A percentile compares a stretch with the other conserved stretches of the same genome.
Evolutionary conservation across 2,329 filamentous ascomycete species (phyloP).

Genomic region (Endothia cerciana): DNA sequence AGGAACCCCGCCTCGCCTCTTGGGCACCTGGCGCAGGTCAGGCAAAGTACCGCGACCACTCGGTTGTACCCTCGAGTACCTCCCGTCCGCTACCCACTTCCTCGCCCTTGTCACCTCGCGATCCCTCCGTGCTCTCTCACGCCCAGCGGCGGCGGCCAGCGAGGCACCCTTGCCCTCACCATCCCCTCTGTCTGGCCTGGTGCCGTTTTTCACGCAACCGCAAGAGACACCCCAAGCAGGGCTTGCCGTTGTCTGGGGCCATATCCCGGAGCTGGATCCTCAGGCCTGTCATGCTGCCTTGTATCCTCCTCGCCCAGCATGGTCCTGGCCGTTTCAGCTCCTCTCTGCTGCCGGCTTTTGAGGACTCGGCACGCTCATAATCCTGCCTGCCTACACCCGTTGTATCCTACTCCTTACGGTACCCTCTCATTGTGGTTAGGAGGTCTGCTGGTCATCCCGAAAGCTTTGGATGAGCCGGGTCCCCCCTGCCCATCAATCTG

Average conservation of each 20-base stretch:
- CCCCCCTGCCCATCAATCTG: constrained; percentile 41
- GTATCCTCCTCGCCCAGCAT: constrained; percentile 44
- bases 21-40: constrained; percentile 20
- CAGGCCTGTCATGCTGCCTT: constrained; percentile 45
- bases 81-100: constrained; percentile 14
- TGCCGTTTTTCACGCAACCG: constrained; percentile 12
- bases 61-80: constrained; percentile 24
- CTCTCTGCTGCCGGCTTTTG: constrained; percentile 10
- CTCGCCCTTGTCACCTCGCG: constrained; percentile 20
- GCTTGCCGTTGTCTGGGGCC: constrained; percentile 32
- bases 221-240: constrained; percentile 30
- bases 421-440: constrained; percentile 16
- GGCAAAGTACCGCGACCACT: constrained; percentile 22
- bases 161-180: constrained; percentile 23
- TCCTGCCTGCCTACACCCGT: background rate
- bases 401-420: constrained; percentile 15
- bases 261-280: constrained; percentile 27
- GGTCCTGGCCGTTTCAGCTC: constrained; percentile 51
- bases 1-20: constrained; percentile 28
- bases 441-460: constrained; percentile 20
- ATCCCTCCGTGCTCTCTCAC: constrained; percentile 21
- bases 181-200: constrained; percentile 21
- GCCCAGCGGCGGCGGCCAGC: constrained; percentile 30
- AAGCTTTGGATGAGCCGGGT: constrained; percentile 16
- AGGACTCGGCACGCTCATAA: background rate